Evolutionary conservation across 345 rosid genomes (phyloP), one percentile per base, ranked within the genome.

Genomic region (Hibiscus tridactylites): DNA sequence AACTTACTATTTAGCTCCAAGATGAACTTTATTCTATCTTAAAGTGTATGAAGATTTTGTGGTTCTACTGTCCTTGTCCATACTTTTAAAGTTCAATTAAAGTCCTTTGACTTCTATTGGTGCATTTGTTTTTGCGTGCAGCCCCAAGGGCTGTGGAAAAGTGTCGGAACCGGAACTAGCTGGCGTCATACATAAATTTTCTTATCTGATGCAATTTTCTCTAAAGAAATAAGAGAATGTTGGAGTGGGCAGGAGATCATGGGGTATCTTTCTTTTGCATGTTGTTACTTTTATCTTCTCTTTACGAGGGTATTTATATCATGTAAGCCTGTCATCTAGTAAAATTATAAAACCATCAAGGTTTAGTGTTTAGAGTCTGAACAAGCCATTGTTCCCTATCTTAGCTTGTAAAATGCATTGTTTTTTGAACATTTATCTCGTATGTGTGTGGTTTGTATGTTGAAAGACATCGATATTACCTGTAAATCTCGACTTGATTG

Each of bases 121-220:
- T 26, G 31, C 26, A 54, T 74, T 70, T 54, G 10, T 13, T 67
- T 72, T 68, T 78, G 47, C 19, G 2, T 77, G 69, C 80, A 88
- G 93, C 93, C 9, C 90, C 93, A 74, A 83, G 93, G 83, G 88
- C 89, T 13, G 70, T 77, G 74, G 89, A 88, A 79, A 88, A 86
- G 80, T 81, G 81, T 83, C 83, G 79, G 79, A 81, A 62, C 79
- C 72, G 81, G 62, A 80, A 74, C 81, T 88, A 86, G 83, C 72
- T 44, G 5, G 52, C 24, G 10, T 61, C 44, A 47, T 6, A 42
- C 73, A 65, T 72, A 78, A 49, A 73, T 17, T 19, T 61, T 42
- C 54, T 67, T 75, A 74, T 80, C 79, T 76, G 53, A 12, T 28
- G 35, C 17, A 33, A 65, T 74, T 37, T 66, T 63, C n/a, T 5